Evolutionary conservation across 1,284 basidiomycete genomes (phyloP).

Genomic region (Ceratobasidium sp.): DNA sequence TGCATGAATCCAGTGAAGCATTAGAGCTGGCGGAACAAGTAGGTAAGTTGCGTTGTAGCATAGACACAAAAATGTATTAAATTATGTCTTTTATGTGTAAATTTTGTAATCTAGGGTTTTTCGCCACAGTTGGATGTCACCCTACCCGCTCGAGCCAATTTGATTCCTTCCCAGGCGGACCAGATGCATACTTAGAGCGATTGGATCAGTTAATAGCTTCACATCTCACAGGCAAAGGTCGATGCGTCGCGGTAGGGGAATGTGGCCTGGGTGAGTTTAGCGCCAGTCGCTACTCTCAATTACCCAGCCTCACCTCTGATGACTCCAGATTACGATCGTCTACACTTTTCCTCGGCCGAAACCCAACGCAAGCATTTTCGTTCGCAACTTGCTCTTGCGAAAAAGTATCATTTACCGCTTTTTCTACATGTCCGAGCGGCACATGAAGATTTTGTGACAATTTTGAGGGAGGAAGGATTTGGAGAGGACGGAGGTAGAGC

Average conservation of each 20-base stretch:
- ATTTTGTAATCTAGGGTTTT: slow-evolving; percentile 66
- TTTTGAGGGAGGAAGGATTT: slow-evolving; percentile 76
- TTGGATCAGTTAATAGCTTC: slow-evolving; percentile 70
- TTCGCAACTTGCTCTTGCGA: slow-evolving; percentile 76
- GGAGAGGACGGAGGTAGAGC: slow-evolving; percentile 68
- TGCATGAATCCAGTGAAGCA: slow-evolving; percentile 75
- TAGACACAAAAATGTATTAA: not conserved
- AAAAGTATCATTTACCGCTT: slow-evolving; percentile 79
- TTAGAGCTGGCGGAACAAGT: slow-evolving; percentile 72
- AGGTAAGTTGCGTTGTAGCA: slow-evolving; percentile 59
- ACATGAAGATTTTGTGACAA: slow-evolving; percentile 77
- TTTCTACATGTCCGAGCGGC: slow-evolving; percentile 89
- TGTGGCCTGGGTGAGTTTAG: slow-evolving; percentile 79
- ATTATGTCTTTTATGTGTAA: not conserved
- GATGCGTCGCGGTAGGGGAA: slow-evolving; percentile 85
- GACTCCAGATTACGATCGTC: slow-evolving; percentile 82
- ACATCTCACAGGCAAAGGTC: slow-evolving; percentile 69
- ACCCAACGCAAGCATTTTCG: slow-evolving; percentile 80
- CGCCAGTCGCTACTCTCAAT: slow-evolving; percentile 18
- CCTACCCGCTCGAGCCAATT: slow-evolving; percentile 87
- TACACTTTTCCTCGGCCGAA: slow-evolving; percentile 75
- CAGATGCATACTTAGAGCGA: slow-evolving; percentile 73
- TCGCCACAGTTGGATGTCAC: slow-evolving; percentile 87
- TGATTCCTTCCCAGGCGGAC: slow-evolving; percentile 70
- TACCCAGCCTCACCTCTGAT: not conserved